phyloP scores from a whole-genome alignment of 306 rosid genomes.

The Citrullus colocynthis region DNA sequence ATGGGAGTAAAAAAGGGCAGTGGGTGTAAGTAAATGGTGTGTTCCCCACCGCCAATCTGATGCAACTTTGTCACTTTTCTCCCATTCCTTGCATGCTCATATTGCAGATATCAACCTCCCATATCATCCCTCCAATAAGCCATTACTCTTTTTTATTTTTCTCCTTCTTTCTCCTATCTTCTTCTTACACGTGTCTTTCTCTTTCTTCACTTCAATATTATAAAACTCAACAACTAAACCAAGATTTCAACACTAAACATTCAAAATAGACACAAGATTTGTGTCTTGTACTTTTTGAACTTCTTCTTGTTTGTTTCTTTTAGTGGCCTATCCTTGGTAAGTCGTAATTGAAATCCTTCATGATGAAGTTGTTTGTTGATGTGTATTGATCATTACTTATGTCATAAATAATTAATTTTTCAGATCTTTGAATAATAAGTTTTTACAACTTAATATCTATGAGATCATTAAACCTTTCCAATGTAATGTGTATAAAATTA shows the following conservation, averaged over 20 bases:
- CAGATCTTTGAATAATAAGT: too few relatives aligned
- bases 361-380: too few relatives aligned
- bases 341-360: too few relatives aligned
- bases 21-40: not conserved
- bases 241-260: not conserved
- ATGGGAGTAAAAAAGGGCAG: conserved; percentile 22
- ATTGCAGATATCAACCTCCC: conserved; percentile 9
- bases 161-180: not conserved
- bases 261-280: too few relatives aligned
- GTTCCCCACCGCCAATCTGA: conserved; percentile 30
- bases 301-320: not conserved
- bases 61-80: conserved; percentile 16
- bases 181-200: not conserved
- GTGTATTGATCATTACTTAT: too few relatives aligned
- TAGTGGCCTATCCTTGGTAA: too few relatives aligned
- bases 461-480: too few relatives aligned
- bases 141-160: not conserved
- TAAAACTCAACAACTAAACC: not conserved
- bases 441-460: too few relatives aligned
- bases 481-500: too few relatives aligned
- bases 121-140: not conserved
- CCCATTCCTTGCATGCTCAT: conserved; percentile 19
- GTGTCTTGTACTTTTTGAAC: not conserved
- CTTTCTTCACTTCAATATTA: not conserved
- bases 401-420: too few relatives aligned